Evolutionary conservation across 2,329 filamentous ascomycete species (phyloP).

Genomic region (Spiromastix sp.): DNA sequence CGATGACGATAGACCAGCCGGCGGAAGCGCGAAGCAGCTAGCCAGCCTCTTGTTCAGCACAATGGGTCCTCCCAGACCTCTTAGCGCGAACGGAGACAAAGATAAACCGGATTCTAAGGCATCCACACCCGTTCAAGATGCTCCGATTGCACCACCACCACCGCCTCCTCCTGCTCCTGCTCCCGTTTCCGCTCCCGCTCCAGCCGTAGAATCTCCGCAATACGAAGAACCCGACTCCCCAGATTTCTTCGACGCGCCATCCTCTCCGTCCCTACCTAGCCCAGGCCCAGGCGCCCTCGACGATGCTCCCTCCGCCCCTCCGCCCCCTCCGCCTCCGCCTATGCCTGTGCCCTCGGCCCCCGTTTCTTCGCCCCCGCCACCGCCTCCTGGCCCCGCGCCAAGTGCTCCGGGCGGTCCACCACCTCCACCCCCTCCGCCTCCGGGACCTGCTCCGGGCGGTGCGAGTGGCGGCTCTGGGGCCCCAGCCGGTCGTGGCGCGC

Average conservation of each 20-base stretch:
- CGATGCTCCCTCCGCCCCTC: conserved; percentile 22
- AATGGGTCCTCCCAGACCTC: conserved; percentile 83
- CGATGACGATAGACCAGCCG: conserved; percentile 69
- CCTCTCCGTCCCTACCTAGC: conserved; percentile 29
- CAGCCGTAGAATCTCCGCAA: conserved; percentile 34
- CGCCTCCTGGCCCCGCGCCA: conserved; percentile 23
- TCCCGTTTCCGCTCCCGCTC: conserved; percentile 23
- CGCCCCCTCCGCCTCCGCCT: conserved; percentile 19
- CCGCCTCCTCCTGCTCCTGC: conserved; percentile 39
- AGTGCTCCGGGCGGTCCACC: conserved; percentile 31
- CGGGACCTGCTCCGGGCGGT: conserved; percentile 14
- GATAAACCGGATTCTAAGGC: conserved; percentile 36
- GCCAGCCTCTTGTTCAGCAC: conserved; percentile 93
- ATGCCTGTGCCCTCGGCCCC: conserved; percentile 26
- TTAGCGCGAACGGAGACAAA: conserved; percentile 72
- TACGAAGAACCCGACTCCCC: conserved; percentile 18
- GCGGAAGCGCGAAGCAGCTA: conserved; percentile 77
- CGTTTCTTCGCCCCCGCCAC: conserved; percentile 24
- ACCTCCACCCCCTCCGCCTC: conserved; percentile 27
- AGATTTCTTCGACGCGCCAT: conserved; percentile 33
- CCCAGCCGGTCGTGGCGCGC: conserved; percentile 46
- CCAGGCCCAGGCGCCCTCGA: conserved; percentile 19
- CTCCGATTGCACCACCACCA: conserved; percentile 27
- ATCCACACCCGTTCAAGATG: conserved; percentile 35
- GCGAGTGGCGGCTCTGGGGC: conserved; percentile 22